Percentiles rank a stretch among this genome's conserved stretches.
Conservation (phyloP, 2,329 filamentous ascomycete species). For the Ophiocordyceps camponoti-saundersi region DNA sequence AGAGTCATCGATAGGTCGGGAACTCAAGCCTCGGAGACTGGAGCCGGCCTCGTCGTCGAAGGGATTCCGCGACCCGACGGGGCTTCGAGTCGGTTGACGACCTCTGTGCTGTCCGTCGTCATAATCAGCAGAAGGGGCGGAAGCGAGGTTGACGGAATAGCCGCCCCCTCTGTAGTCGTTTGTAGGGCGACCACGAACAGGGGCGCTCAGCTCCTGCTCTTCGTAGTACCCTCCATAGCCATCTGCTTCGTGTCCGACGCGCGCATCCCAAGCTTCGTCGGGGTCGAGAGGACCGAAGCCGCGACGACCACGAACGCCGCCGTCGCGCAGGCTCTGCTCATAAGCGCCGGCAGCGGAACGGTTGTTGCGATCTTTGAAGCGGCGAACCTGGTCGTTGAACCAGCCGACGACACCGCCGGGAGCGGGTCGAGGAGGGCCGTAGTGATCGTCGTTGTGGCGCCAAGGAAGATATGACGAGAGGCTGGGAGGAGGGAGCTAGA, state of each 20-base stretch:
- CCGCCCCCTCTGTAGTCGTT: slow-evolving; percentile 17
- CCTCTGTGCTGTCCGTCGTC: slow-evolving; percentile 19
- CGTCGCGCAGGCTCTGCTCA: slow-evolving; percentile 37
- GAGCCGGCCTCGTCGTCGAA: slow-evolving; percentile 54
- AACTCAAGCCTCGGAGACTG: slow-evolving; percentile 57
- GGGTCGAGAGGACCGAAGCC: slow-evolving; percentile 58
- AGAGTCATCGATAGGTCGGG: slow-evolving; percentile 47
- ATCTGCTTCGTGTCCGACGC: slow-evolving; percentile 59
- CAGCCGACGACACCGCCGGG: slow-evolving; percentile 52
- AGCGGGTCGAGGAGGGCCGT: slow-evolving; percentile 35
- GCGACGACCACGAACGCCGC: slow-evolving; percentile 24
- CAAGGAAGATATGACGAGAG: slow-evolving; percentile 58
- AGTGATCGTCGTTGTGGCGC: slow-evolving; percentile 27
- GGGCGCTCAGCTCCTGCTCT: slow-evolving; percentile 51
- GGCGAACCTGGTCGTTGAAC: slow-evolving; percentile 49
- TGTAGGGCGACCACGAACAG: slow-evolving; percentile 12
- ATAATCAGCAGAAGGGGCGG: slow-evolving; percentile 14
- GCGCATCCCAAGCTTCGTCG: slow-evolving; percentile 73
- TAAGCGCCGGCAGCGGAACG: slow-evolving; percentile 55
- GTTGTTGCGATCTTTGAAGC: slow-evolving; percentile 47
- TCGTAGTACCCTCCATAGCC: slow-evolving; percentile 51
- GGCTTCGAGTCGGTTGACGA: slow-evolving; percentile 25
- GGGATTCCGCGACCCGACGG: slow-evolving; percentile 34
- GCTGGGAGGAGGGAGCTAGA: slow-evolving; percentile 51
- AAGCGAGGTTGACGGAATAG: slow-evolving; percentile 32